phyloP scores from a whole-genome alignment of 2,329 filamentous ascomycete genomes.

The Sphaerostilbella broomeana region DNA sequence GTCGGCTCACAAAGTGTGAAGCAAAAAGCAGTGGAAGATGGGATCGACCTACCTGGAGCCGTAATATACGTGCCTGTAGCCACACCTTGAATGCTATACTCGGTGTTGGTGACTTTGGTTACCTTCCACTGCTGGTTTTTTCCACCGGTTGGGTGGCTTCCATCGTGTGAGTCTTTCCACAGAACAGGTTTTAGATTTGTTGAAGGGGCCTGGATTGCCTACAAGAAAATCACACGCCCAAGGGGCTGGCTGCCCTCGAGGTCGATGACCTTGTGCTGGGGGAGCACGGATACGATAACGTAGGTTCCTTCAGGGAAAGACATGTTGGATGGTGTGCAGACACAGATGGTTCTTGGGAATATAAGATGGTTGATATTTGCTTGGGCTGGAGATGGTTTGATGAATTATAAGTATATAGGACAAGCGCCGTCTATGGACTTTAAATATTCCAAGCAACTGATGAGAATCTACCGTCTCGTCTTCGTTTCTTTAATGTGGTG shows the following conservation, averaged over 20 bases:
- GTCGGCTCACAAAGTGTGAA: not conserved
- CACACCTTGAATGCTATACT: conserved; percentile 5
- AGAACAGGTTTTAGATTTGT: too few species aligned
- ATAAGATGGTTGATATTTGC: too few species aligned
- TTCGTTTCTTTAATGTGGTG: too few species aligned
- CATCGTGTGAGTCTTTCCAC: too few species aligned
- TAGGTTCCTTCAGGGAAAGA: conserved; percentile 2
- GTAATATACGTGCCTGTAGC: conserved; percentile 2
- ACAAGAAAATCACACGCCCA: conserved; percentile 7
- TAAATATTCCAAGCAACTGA: too few species aligned
- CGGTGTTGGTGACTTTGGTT: not conserved
- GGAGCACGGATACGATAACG: not conserved
- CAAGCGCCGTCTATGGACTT: too few species aligned
- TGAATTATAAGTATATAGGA: too few species aligned
- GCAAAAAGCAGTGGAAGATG: not conserved
- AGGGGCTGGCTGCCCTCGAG: not conserved
- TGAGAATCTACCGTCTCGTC: too few species aligned
- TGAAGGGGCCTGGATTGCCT: too few species aligned
- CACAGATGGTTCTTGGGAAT: conserved; percentile 3
- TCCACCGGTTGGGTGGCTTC: not conserved
- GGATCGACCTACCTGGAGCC: not conserved
- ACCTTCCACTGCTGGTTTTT: conserved; percentile 7
- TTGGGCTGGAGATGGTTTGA: too few species aligned
- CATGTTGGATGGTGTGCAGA: conserved; percentile 3
- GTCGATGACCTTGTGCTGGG: conserved; percentile 1